Evolutionary conservation across 306 rosid genomes (phyloP), one percentile per base, ranked within the genome.

Genomic region (Herpetospermum pedunculosum): DNA sequence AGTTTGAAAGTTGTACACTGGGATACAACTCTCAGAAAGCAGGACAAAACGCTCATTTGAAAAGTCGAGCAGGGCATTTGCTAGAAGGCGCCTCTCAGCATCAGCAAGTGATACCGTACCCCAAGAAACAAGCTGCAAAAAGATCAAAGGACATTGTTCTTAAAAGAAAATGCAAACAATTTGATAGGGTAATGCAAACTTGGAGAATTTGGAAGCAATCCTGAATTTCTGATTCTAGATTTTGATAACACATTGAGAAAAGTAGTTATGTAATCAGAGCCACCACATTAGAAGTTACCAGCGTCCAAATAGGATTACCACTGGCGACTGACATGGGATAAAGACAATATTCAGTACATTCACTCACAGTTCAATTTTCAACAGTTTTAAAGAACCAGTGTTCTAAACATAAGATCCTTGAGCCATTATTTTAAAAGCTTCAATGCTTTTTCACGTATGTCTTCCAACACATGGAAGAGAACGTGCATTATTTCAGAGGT

Each of bases 21-120:
- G 97, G 80, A 94, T 91, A 87, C 99, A 89, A 78, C 96, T 94
- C 85, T 94, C 99, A 0, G 99, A 94, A 32, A 94, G 91, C 46
- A 91, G 96, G 76, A 94, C 84, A 80, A 94, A 94, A 2, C 92
- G 85, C 75, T 94, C 92, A n/a, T 94, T 94, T 52, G 97, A 94
- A 69, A 85, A 83, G 85, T 94, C 95, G 0, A 94, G 91, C 55
- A 91, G 81, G 7, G 96, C 98, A 57, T 94, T 94, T 46, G 91
- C 97, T 76, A 94, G 79, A 60, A 94, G 98, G 34, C 97, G 91
- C 86, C 88, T 89, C 88, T 94, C 98, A 0, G 98, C 98, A 83
- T 88, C 98, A 1, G 88, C 81, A 23, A 94, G 83, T 0, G 91
- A 80, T 23, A 87, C 87, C 1, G 87, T 83, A 40, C 98, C 98